Evolutionary conservation across 148 eudicot species (phyloP).

Genomic region (Silene conica): DNA sequence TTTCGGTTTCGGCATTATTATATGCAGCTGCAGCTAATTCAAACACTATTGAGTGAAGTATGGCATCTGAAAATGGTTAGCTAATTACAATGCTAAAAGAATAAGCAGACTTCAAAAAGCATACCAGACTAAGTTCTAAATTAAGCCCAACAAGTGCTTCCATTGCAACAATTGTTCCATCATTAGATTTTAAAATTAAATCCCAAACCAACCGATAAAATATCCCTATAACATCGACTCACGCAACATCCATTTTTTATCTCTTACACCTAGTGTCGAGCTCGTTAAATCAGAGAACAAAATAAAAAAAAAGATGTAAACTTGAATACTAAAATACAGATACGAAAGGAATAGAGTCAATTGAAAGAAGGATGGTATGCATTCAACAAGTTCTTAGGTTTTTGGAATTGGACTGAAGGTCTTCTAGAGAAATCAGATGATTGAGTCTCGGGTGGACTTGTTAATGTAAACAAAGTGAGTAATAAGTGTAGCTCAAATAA

Average conservation of each 20-base stretch:
- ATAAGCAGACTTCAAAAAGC: conserved; percentile 6
- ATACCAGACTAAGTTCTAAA: conserved; percentile 68
- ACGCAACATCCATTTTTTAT: conserved; percentile 20
- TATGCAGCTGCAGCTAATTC: background rate
- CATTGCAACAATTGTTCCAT: conserved; percentile 65
- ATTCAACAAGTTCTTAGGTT: too few relatives aligned
- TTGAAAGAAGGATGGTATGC: too few relatives aligned
- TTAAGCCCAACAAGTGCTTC: conserved; percentile 85
- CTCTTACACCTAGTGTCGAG: conserved; percentile 58
- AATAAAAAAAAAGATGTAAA: too few relatives aligned
- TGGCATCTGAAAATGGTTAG: too few relatives aligned
- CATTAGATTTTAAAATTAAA: background rate
- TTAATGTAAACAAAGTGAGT: too few relatives aligned
- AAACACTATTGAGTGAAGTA: background rate
- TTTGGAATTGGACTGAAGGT: too few relatives aligned
- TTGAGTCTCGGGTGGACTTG: too few relatives aligned
- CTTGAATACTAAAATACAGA: too few relatives aligned
- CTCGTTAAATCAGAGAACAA: conserved; percentile 50
- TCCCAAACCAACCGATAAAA: background rate
- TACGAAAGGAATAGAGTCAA: too few relatives aligned
- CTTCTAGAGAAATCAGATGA: too few relatives aligned
- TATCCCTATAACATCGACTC: background rate
- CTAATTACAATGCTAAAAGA: background rate
- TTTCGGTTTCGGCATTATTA: too few relatives aligned
- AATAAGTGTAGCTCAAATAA: too few relatives aligned